phyloP scores from a whole-genome alignment of 2,329 filamentous ascomycete species.

The Raffaelea arxii region DNA sequence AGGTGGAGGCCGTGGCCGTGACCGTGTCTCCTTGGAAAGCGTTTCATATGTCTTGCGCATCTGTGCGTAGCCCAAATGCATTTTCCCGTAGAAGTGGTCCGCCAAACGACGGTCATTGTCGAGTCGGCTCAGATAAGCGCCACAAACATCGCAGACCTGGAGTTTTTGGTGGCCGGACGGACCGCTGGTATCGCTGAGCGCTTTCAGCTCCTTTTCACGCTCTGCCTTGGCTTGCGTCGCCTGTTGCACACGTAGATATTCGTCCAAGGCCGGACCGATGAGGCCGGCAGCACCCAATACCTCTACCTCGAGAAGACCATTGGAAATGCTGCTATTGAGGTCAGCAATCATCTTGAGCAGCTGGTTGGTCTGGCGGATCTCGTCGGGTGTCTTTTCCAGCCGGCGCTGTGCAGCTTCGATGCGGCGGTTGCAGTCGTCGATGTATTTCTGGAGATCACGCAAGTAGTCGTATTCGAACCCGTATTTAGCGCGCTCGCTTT shows the following conservation, averaged over 20 bases:
- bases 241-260: slow-evolving; percentile 77
- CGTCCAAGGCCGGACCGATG: slow-evolving; percentile 73
- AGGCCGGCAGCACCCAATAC: slow-evolving; percentile 73
- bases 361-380: slow-evolving; percentile 89
- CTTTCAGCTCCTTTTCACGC: slow-evolving; percentile 79
- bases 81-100: slow-evolving; percentile 98
- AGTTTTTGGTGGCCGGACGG: slow-evolving; percentile 95
- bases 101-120: slow-evolving; percentile 92
- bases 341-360: slow-evolving; percentile 81
- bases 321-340: slow-evolving; percentile 65
- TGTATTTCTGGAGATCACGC: slow-evolving; percentile 90
- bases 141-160: slow-evolving; percentile 97
- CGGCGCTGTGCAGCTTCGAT: slow-evolving; percentile 86
- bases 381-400: slow-evolving; percentile 94
- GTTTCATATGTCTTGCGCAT: slow-evolving; percentile 90
- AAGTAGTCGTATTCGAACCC: slow-evolving; percentile 97
- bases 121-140: slow-evolving; percentile 81
- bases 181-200: slow-evolving; percentile 81
- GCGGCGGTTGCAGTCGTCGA: slow-evolving; percentile 89
- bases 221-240: slow-evolving; percentile 75
- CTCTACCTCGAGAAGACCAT: slow-evolving; percentile 75
- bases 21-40: slow-evolving; percentile 78
- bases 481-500: slow-evolving; percentile 64
- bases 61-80: slow-evolving; percentile 96
- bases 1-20: slow-evolving; percentile 23